Percentiles rank a stretch among this genome's conserved stretches.
Evolutionary conservation across 257 asterid species (phyloP).

Genomic region (Euphrasia confusa): DNA sequence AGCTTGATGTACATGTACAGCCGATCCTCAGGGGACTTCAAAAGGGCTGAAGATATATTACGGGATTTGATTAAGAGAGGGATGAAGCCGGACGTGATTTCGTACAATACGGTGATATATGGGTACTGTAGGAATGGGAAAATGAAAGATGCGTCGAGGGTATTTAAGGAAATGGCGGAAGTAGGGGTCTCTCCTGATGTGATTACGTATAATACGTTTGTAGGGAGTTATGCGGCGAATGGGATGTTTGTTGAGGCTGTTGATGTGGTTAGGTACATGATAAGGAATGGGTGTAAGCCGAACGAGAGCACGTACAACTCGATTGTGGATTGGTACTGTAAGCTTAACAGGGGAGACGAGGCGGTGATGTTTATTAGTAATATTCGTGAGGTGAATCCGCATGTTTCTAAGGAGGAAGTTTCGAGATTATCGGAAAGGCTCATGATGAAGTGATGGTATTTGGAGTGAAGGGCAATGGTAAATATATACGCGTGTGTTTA

Average conservation of each 20-base stretch:
- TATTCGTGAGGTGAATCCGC: constrained; percentile 65
- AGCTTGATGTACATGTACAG: constrained; percentile 87
- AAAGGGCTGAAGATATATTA: constrained; percentile 64
- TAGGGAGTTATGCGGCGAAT: constrained; percentile 61
- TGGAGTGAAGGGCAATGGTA: neutral
- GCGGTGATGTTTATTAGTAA: constrained; percentile 58
- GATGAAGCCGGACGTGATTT: constrained; percentile 65
- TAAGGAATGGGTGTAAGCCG: constrained; percentile 76
- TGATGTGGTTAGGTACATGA: constrained; percentile 76
- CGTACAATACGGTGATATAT: constrained; percentile 77
- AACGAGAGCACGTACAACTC: constrained; percentile 77
- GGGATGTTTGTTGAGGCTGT: constrained; percentile 83
- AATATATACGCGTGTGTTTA: too few species aligned
- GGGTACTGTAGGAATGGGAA: constrained; percentile 77
- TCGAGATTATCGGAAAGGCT: constrained; percentile 51
- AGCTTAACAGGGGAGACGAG: constrained; percentile 63
- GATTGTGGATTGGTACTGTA: constrained; percentile 68
- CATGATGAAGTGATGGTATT: constrained; percentile 41
- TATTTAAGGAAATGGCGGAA: constrained; percentile 60
- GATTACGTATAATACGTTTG: constrained; percentile 76
- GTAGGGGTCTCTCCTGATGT: constrained; percentile 66
- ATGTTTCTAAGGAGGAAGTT: constrained; percentile 63
- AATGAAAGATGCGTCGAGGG: constrained; percentile 79
- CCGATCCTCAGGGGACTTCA: constrained; percentile 51
- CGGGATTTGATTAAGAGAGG: constrained; percentile 57